Conservation (phyloP, 257 asterid genomes). For the Solanum verrucosum region DNA sequence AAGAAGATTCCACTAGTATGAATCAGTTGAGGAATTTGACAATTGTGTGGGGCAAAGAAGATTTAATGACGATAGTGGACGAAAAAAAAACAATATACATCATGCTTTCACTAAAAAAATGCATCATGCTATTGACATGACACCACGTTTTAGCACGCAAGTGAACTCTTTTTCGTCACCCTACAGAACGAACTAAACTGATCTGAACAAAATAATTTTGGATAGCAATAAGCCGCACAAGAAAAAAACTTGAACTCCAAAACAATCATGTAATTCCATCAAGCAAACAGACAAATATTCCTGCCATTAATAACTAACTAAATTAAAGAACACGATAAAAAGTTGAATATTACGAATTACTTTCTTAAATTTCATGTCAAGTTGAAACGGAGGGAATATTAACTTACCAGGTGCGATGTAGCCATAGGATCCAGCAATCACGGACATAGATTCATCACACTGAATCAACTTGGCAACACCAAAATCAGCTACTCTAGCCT, state of each 20-base stretch:
- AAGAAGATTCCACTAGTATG: not conserved
- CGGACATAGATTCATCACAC: constrained; percentile 67
- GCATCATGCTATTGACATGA: constrained; percentile 3
- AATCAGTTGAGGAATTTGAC: not conserved
- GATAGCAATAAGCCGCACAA: not conserved
- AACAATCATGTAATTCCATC: not conserved
- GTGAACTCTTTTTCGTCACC: constrained; percentile 24
- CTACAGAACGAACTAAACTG: constrained; percentile 37
- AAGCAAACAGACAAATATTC: not conserved
- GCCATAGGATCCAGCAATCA: constrained; percentile 89
- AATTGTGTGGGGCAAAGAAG: not conserved
- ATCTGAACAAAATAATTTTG: constrained; percentile 1
- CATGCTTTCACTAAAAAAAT: not conserved
- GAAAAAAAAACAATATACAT: not conserved
- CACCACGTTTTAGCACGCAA: constrained; percentile 15
- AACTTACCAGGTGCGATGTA: constrained; percentile 86
- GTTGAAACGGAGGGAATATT: not conserved
- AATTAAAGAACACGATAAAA: not conserved
- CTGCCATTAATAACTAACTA: not conserved
- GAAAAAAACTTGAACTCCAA: not conserved
- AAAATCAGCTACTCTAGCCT: constrained; percentile 83
- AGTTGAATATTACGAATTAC: no score
- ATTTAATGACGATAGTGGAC: not conserved
- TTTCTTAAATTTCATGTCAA: no score
- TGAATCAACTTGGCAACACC: constrained; percentile 79